Evolutionary conservation across 495 filamentous ascomycete genomes (phyloP).

Genomic region (Aspergillus sparsus): DNA sequence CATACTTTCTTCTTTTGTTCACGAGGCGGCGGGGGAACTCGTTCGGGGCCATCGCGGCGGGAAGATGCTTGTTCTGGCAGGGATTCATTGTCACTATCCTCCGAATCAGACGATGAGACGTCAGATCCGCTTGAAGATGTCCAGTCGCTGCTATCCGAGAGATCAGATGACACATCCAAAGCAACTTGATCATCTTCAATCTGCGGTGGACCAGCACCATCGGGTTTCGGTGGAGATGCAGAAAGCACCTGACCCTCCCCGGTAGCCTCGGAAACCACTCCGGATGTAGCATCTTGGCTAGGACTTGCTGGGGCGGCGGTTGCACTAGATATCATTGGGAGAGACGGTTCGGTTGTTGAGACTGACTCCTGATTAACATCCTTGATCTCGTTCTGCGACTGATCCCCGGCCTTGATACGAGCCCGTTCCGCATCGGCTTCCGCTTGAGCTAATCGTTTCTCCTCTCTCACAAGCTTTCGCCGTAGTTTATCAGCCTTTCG

Average conservation of each 20-base stretch:
- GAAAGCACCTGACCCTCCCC: too few relatives aligned
- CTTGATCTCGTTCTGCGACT: slow-evolving; percentile 29
- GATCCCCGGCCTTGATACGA: slow-evolving; percentile 38
- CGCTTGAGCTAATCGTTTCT: slow-evolving; percentile 50
- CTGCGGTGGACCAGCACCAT: neutral
- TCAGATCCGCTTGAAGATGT: slow-evolving; percentile 42
- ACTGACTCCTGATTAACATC: slow-evolving; percentile 8
- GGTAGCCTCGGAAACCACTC: too few relatives aligned
- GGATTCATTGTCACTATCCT: slow-evolving; percentile 39
- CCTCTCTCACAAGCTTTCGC: slow-evolving; percentile 47
- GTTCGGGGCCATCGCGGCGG: slow-evolving; percentile 44
- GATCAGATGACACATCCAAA: slow-evolving; percentile 17
- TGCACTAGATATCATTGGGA: neutral
- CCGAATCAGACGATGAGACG: slow-evolving; percentile 35
- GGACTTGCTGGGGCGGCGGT: neutral
- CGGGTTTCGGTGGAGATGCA: neutral
- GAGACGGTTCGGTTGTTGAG: slow-evolving; percentile 8
- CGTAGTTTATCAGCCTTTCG: slow-evolving; percentile 53
- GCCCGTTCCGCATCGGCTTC: slow-evolving; percentile 49
- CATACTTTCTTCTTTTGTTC: slow-evolving; percentile 43
- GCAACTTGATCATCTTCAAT: slow-evolving; percentile 23
- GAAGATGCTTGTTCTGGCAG: slow-evolving; percentile 46
- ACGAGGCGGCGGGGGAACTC: slow-evolving; percentile 44
- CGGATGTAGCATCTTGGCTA: too few relatives aligned
- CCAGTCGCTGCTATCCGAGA: slow-evolving; percentile 36